These are phyloP conservation scores for Kuraishia piskuri DNA, from an alignment of 805 yeast genomes.

Conservation along the genomic window DNA sequence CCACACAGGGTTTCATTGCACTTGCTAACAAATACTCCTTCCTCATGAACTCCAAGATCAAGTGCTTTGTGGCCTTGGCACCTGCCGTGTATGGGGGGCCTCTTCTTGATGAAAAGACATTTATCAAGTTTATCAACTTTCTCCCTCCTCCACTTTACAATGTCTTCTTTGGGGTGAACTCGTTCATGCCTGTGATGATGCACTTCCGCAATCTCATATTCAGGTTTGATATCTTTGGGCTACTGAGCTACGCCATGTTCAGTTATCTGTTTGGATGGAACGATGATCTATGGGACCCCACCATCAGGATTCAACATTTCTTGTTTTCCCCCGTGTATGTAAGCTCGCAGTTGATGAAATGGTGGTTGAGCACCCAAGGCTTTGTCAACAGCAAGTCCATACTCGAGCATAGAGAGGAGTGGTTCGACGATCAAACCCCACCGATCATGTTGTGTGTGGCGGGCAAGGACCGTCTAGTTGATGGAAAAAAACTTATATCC, in stretches of 20 bases:
- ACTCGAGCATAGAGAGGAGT: slow-evolving; percentile 40
- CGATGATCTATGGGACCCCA: slow-evolving; percentile 65
- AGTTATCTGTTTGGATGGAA: slow-evolving; percentile 85
- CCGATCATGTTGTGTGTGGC: slow-evolving; percentile 62
- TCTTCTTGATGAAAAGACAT: slow-evolving; percentile 50
- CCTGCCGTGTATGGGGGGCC: slow-evolving; percentile 92
- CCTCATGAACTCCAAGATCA: slow-evolving; percentile 43
- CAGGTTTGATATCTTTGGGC: slow-evolving; percentile 45
- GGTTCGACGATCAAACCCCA: slow-evolving; percentile 52
- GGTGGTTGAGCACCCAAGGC: slow-evolving; percentile 73
- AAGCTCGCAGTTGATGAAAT: slow-evolving; percentile 72
- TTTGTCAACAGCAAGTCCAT: slow-evolving; percentile 42
- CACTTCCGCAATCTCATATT: slow-evolving; percentile 42
- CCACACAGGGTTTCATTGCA: slow-evolving; percentile 74
- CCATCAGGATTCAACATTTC: slow-evolving; percentile 64
- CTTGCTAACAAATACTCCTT: slow-evolving; percentile 40
- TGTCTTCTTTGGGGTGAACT: slow-evolving; percentile 61
- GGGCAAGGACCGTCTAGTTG: slow-evolving; percentile 66
- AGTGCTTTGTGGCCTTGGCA: slow-evolving; percentile 67
- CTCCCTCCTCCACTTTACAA: slow-evolving; percentile 36
- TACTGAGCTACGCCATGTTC: slow-evolving; percentile 72
- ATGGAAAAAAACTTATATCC: slow-evolving; percentile 56
- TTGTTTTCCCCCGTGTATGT: slow-evolving; percentile 81
- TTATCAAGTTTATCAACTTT: slow-evolving; percentile 53
- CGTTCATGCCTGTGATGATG: slow-evolving; percentile 75